Base-by-base conservation (phyloP, 2,329 filamentous ascomycete species). In the Geosmithia flava region DNA sequence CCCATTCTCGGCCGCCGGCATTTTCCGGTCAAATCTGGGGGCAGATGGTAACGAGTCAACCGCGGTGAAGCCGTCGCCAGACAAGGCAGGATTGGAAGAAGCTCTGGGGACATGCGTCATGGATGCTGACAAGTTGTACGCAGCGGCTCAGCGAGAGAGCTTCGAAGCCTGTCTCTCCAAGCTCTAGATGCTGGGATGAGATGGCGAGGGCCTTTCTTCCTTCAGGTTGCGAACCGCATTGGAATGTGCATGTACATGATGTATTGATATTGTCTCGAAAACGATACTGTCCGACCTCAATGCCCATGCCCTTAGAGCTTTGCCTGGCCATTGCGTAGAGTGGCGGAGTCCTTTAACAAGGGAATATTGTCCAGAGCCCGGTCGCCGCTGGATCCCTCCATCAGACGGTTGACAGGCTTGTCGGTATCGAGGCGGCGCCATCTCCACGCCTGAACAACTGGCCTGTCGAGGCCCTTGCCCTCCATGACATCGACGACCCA, bases 401-500 rank as follows among this genome's bases (percentile, higher is more conserved):
- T 42, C 16, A 42, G 16, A 17, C 19, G 16, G 19, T 42, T 42
- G 40, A 17, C 7, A 7, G 40, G 40, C 40, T 42, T 42, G 16
- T n/a, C 19, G 16, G 16, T 20, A 17, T 42, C 19, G 40, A 17
- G 16, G 19, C 40, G 40, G 16, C 40, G 40, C 40, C 40, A 42
- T 17, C 19, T 42, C 40, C 40, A 42, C 16, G 16, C 16, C 40
- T 42, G 40, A 42, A 42, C 16, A 42, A 42, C 16, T 30, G 29
- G 29, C 29, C 29, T 30, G 43, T 66, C 58, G 6, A 62, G 49
- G 1, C 58, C 56, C 20, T 50, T 52, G 2, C 68, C 65, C 51
- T 71, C 62, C 16, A 80, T 58, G n/a, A 70, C 66, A 51, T 77
- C 68, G 2, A 72, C 64, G n/a, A 79, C 70, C 49, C 65, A 66